phyloP scores from a whole-genome alignment of 2,329 filamentous ascomycete species.

The Exophiala oligosperma region DNA sequence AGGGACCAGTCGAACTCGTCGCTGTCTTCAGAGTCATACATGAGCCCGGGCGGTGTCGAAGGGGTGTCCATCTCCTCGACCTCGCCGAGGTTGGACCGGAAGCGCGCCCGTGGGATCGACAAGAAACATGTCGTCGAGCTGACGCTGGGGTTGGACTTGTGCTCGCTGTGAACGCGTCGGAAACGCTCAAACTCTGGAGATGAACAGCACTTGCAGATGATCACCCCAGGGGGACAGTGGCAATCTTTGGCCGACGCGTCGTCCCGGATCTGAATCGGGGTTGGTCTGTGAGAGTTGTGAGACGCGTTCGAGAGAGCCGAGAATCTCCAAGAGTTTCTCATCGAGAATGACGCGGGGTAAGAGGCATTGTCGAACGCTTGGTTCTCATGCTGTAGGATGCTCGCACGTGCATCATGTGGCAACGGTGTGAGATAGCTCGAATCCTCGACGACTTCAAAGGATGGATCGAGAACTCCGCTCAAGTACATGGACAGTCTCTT shows the following conservation, averaged over 20 bases:
- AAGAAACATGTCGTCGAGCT: constrained; percentile 20
- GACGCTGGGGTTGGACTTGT: constrained; percentile 17
- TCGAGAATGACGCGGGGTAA: too few relatives aligned
- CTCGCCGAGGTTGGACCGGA: constrained; percentile 12
- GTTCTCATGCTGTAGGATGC: neutral
- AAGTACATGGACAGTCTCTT: constrained; percentile 18
- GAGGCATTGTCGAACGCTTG: too few relatives aligned
- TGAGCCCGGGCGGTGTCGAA: constrained; percentile 12
- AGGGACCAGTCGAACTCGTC: constrained; percentile 18
- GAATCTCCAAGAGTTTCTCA: neutral
- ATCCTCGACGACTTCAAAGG: constrained; percentile 8
- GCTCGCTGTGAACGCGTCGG: constrained; percentile 8
- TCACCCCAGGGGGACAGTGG: constrained; percentile 9
- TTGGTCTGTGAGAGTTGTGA: neutral
- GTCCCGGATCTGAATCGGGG: neutral
- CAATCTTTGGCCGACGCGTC: neutral
- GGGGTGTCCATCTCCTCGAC: constrained; percentile 11
- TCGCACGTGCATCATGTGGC: neutral
- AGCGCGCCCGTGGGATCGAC: constrained; percentile 14
- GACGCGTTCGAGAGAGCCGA: neutral
- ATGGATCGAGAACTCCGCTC: constrained; percentile 14
- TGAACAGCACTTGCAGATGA: constrained; percentile 13
- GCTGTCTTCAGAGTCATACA: constrained; percentile 18
- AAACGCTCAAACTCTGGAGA: constrained; percentile 18
- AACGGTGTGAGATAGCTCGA: neutral